A percentile compares a stretch with the other conserved stretches of the same genome.
These are phyloP conservation scores for Puccinia triticina DNA, from an alignment of 1,284 basidiomycete genomes.

Conservation along the genomic window DNA sequence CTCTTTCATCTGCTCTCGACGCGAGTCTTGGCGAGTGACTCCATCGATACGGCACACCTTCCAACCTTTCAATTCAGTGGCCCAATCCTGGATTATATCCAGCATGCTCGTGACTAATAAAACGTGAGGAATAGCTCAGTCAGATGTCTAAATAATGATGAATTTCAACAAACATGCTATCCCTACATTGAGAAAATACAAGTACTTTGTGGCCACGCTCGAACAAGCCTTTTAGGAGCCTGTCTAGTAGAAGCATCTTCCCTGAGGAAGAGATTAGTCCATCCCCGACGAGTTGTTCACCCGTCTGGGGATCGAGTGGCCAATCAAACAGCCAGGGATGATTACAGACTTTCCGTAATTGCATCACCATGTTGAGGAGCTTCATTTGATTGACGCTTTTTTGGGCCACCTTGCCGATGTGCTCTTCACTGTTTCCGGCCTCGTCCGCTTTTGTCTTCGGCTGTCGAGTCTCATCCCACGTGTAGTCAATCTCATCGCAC, in stretches of 20 bases:
- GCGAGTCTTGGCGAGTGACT: conserved; percentile 72
- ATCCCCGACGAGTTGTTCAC: conserved; percentile 62
- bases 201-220: conserved; percentile 82
- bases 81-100: conserved; percentile 93
- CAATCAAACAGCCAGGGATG: conserved; percentile 93
- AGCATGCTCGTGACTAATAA: conserved; percentile 80
- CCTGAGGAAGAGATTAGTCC: conserved; percentile 83
- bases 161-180: not conserved
- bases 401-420: conserved; percentile 62
- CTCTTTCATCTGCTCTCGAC: conserved; percentile 78
- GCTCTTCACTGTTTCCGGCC: not conserved
- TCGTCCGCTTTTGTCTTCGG: not conserved
- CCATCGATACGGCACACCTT: conserved; percentile 88
- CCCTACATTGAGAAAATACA: conserved; percentile 76
- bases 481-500: conserved; percentile 41
- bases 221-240: conserved; percentile 83
- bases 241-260: conserved; percentile 94
- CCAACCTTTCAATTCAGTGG: conserved; percentile 76
- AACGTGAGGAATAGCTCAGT: conserved; percentile 40
- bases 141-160: not conserved
- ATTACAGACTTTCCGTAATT: conserved; percentile 81
- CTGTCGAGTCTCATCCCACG: conserved; percentile 9
- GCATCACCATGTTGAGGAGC: conserved; percentile 91
- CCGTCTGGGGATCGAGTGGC: conserved; percentile 68
- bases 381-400: conserved; percentile 86